These are phyloP conservation scores for Vanrija humicola DNA, from an alignment of 1,284 basidiomycete species.

Conservation along the genomic window DNA sequence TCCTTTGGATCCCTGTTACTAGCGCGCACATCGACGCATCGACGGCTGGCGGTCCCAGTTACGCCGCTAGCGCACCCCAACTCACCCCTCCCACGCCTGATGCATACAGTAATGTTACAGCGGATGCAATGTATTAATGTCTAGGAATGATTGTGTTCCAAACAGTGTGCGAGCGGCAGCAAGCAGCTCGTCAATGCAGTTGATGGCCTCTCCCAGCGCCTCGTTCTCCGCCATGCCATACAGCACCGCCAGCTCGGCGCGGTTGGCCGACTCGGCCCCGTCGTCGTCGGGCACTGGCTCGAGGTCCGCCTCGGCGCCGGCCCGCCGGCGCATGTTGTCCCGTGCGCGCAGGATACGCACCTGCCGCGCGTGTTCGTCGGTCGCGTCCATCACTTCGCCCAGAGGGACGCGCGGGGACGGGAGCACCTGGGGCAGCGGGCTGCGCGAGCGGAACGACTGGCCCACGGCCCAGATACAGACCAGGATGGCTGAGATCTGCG, in stretches of 20 bases:
- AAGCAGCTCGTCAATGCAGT: constrained; percentile 44
- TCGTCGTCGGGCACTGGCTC: constrained; percentile 1
- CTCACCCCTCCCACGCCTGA: too few species aligned
- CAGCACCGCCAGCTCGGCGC: constrained; percentile 39
- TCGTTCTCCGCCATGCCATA: constrained; percentile 50
- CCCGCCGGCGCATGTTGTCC: constrained; percentile 3
- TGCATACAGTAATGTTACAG: too few species aligned
- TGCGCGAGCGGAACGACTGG: constrained; percentile 49
- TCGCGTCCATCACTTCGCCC: constrained; percentile 37
- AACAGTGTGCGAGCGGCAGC: constrained; percentile 44
- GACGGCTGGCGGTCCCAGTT: too few species aligned
- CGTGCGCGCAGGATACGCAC: constrained; percentile 15
- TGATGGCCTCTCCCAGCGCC: constrained; percentile 43
- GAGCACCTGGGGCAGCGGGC: constrained; percentile 52
- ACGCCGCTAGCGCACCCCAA: too few species aligned
- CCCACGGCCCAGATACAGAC: constrained; percentile 50
- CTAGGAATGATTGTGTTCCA: constrained; percentile 40
- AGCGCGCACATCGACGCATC: too few species aligned
- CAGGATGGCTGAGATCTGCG: constrained; percentile 39
- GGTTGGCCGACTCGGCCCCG: constrained; percentile 3
- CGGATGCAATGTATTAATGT: neutral
- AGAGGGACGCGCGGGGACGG: constrained; percentile 49
- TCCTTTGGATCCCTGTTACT: too few species aligned
- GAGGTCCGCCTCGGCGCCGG: neutral
- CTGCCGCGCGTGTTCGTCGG: constrained; percentile 37